Evolutionary conservation across 2,329 filamentous ascomycete genomes (phyloP).

Genomic region (Thermothelomyces thermophilus): DNA sequence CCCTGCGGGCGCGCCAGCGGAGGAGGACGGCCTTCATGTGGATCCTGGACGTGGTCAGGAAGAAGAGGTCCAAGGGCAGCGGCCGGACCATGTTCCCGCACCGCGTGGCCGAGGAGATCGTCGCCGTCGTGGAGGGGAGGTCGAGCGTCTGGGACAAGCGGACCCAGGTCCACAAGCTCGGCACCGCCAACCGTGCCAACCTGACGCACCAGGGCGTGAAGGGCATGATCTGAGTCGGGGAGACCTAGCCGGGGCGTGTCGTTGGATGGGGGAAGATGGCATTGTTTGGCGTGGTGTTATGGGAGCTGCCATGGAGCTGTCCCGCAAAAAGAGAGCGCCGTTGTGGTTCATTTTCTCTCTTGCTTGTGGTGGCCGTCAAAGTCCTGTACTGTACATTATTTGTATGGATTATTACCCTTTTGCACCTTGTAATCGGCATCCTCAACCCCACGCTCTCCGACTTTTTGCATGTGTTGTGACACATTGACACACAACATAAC

Average conservation of each 20-base stretch:
- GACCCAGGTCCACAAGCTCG: constrained; percentile 70
- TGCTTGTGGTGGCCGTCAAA: background rate
- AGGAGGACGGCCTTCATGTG: constrained; percentile 74
- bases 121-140: constrained; percentile 80
- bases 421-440: background rate
- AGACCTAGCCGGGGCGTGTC: background rate
- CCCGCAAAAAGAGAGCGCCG: background rate
- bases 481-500: too few species aligned
- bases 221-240: constrained; percentile 11
- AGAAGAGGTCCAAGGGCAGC: constrained; percentile 65
- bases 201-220: constrained; percentile 38
- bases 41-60: constrained; percentile 80
- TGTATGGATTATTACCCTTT: constrained; percentile 11
- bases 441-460: too few species aligned
- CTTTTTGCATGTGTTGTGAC: too few species aligned
- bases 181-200: constrained; percentile 72
- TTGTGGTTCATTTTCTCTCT: too few species aligned
- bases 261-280: background rate
- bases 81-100: constrained; percentile 67
- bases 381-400: constrained; percentile 14
- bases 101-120: constrained; percentile 76
- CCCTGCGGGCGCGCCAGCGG: constrained; percentile 67
- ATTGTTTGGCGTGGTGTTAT: background rate
- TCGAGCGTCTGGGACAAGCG: constrained; percentile 82
- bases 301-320: background rate